phyloP scores from a whole-genome alignment of 202 grass and related monocot species.

The Digitaria exilis region DNA sequence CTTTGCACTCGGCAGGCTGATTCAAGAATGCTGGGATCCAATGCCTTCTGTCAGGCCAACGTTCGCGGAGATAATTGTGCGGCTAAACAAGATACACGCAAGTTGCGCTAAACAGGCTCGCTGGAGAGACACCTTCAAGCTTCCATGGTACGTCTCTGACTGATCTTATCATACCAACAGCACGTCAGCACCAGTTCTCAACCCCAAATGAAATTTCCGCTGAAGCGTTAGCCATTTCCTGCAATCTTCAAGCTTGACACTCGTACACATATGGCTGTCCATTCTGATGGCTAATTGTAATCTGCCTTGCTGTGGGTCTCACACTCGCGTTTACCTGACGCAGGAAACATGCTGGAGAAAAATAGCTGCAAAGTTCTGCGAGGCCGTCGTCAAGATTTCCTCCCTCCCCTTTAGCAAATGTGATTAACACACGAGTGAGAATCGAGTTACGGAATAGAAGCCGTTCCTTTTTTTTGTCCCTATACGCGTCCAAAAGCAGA shows the following conservation, averaged over 20 bases:
- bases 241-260: background rate
- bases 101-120: conserved; percentile 56
- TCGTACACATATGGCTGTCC: background rate
- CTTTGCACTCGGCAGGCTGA: conserved; percentile 56
- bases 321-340: conserved; percentile 18
- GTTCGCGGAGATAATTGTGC: conserved; percentile 84
- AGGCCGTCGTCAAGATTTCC: background rate
- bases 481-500: background rate
- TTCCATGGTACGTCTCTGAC: conserved; percentile 65
- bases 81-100: conserved; percentile 61
- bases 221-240: background rate
- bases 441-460: conserved; percentile 27
- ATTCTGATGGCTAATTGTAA: background rate
- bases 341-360: conserved; percentile 52
- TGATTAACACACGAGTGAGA: conserved; percentile 28
- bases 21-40: conserved; percentile 89
- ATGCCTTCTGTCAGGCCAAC: conserved; percentile 61
- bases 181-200: too few species aligned
- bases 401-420: background rate
- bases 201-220: too few species aligned
- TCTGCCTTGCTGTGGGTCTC: background rate
- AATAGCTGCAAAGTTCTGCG: conserved; percentile 5
- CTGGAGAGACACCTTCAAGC: conserved; percentile 88
- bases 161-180: conserved; percentile 8
- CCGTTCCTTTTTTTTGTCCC: conserved; percentile 1